phyloP scores from a whole-genome alignment of 441 rosid genomes.

The Croton laevigatus region DNA sequence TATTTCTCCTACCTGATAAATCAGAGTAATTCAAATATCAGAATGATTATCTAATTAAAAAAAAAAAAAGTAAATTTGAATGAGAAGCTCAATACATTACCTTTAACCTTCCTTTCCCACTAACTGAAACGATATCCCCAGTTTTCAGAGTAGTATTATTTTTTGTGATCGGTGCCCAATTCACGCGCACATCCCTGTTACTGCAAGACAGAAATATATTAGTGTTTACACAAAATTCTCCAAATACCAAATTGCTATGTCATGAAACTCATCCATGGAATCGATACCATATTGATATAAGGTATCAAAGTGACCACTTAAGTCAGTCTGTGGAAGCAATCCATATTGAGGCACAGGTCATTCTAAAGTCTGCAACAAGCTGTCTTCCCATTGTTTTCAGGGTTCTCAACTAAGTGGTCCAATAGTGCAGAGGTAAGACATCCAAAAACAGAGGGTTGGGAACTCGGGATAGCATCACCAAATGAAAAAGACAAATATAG shows the following conservation, averaged over 20 bases:
- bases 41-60: conserved; percentile 5
- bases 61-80: background rate
- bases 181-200: conserved; percentile 72
- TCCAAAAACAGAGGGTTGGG: background rate
- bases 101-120: conserved; percentile 85
- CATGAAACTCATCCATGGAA: background rate
- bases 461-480: background rate
- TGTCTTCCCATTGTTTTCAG: background rate
- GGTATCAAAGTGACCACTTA: background rate
- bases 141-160: conserved; percentile 63
- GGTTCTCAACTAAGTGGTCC: background rate
- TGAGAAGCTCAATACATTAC: conserved; percentile 29
- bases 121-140: conserved; percentile 81
- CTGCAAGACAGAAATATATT: conserved; percentile 31
- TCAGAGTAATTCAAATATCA: background rate
- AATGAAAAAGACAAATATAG: background rate
- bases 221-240: background rate
- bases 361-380: background rate
- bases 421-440: too few relatives aligned
- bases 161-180: conserved; percentile 72
- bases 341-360: background rate
- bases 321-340: background rate
- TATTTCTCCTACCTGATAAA: conserved; percentile 69
- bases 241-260: background rate
- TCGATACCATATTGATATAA: background rate